Evolutionary conservation across 345 rosid species (phyloP).

Genomic region (Citrus australasica): DNA sequence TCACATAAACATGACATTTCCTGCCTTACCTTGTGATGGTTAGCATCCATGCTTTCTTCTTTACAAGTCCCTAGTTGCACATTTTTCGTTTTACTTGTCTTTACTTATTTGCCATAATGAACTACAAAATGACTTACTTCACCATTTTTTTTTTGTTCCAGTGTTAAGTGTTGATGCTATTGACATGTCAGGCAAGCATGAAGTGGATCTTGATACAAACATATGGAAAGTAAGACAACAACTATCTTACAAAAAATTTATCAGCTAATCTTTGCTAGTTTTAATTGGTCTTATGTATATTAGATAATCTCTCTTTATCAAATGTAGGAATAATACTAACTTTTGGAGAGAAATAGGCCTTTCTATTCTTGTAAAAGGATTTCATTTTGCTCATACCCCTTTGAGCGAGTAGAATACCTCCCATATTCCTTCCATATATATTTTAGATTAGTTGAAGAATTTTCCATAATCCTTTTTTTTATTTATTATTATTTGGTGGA

Average conservation of each 20-base stretch:
- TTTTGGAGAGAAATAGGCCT: neutral
- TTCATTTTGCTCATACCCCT: neutral
- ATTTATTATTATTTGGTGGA: no score
- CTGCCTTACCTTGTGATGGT: slow-evolving; percentile 93
- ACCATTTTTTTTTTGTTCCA: slow-evolving; percentile 20
- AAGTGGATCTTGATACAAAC: slow-evolving; percentile 97
- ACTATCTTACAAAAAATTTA: neutral
- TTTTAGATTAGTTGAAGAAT: neutral
- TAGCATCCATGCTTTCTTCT: slow-evolving; percentile 18
- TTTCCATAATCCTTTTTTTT: neutral
- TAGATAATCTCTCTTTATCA: neutral
- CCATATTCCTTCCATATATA: neutral
- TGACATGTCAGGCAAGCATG: slow-evolving; percentile 99
- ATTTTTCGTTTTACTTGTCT: neutral
- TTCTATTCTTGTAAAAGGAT: neutral
- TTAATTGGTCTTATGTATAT: neutral
- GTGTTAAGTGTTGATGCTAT: slow-evolving; percentile 96
- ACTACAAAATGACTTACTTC: neutral
- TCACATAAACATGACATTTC: slow-evolving; percentile 88
- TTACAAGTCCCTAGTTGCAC: neutral
- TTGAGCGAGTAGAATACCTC: neutral
- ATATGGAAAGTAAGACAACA: slow-evolving; percentile 81
- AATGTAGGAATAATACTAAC: neutral
- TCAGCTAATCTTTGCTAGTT: neutral
- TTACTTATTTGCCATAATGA: neutral